Base-by-base conservation (phyloP, 163 green algal species). In the Scenedesmus sp. region DNA sequence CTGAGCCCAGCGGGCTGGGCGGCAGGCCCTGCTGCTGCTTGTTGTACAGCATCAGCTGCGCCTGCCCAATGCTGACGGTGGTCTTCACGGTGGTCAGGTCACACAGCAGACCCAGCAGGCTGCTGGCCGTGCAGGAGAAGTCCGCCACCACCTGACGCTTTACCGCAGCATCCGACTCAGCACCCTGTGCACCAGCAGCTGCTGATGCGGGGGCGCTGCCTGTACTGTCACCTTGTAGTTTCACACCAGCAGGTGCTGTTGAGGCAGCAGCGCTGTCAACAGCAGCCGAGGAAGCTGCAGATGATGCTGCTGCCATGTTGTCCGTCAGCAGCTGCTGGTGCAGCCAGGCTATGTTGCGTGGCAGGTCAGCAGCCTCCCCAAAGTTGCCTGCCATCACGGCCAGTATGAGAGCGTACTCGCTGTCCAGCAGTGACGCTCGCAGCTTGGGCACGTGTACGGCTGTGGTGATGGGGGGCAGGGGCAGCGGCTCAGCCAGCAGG, bases 311-410 rank as follows among this genome's bases (percentile, higher is more conserved):
- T 40, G 85, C 22, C 20, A 81, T 26, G 9, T 26, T 53, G 30
- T 89, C 88, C 42, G 87, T 51, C 43, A 92, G 81, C 82, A 92
- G 82, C 43, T 91, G 86, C 59, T 88, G 42, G 26, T 95, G 82
- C 86, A 97, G 86, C 92, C 91, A 96, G 30, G 70, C 37, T 0
- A 93, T 92, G 13, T 82, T 84, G 6, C 53, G n/a, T 0, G 96
- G 94, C 44, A 95, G 84, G 35, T 81, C 80, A 22, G 91, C 87
- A 1, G 61, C 20, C 93, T 98, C 97, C 0, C 73, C 56, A 43
- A 98, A 95, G 92, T 98, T 98, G 85, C 84, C 85, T 0, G 93
- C 87, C 3, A 97, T 92, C 18, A 98, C 93, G 20, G 93, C 95
- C 33, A 95, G 96, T 40, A 96, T 94, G 33, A 94, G 88, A 16